Evolutionary conservation across 208 protist species (phyloP), one percentile per base, ranked within the genome.

Genomic region (Crithidia fasciculata): DNA sequence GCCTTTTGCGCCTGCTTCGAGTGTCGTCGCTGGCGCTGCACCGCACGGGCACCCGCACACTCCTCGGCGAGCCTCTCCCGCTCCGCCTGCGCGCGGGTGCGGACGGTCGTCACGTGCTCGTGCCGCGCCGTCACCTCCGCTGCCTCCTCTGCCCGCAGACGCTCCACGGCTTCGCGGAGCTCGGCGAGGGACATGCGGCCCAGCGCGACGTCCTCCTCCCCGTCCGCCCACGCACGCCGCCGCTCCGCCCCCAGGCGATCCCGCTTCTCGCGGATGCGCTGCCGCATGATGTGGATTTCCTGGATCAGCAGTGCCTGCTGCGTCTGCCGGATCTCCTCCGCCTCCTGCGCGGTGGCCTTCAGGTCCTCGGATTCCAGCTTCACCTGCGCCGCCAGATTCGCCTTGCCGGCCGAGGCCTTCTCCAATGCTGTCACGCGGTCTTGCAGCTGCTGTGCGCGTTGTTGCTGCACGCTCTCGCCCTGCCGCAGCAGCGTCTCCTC

Each of bases 271-370:
- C 77, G 81, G n/a, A 87, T 79, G n/a, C 86, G 78, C 66, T 83
- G 78, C 10, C 80, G 85, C 50, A 94, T 68, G 50, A 78, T 63
- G 9, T 80, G 78, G 39, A 94, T 90, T 41, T 91, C 80, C n/a
- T 88, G 76, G 69, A 94, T 94, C 15, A 87, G 50, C 40, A 85
- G 43, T 5, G 82, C 70, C 75, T 85, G 84, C 61, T 86, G 71
- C 15, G 77, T 73, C 36, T 72, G 70, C 37, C 72, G 54, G 69
- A 77, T 64, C 61, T 87, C 82, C 60, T 78, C 67, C 45, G 81
- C 82, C 55, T 82, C 72, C 55, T 81, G 58, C 40, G 73, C 85
- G 12, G 68, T 72, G 28, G 77, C 72, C 16, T 66, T 75, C 44
- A 89, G 72, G 28, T 81, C 47, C 28, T 82, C 77, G 28, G 41